Evolutionary conservation across 1,284 basidiomycete species (phyloP), one percentile per base, ranked within the genome.

Genomic region (Trametes sp.): DNA sequence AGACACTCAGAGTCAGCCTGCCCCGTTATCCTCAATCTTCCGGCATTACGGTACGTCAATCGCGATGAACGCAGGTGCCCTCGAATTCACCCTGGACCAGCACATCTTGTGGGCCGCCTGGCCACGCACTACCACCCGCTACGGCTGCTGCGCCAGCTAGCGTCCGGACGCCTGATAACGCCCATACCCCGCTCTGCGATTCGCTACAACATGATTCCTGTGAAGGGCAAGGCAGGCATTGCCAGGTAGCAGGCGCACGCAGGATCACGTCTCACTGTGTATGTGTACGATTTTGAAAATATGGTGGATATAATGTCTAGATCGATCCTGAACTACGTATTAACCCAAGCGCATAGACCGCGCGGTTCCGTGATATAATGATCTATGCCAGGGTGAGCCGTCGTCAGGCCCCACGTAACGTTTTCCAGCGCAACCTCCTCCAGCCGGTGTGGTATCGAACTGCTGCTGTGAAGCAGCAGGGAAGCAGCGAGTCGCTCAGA

Each of bases 171-270:
- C 19, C 51, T 62, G 8, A 57, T 73, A n/a, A 68, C 66, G 23
- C 67, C 67, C 1, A 73, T 73, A 29, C 65, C 70, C 1, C 68
- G 70, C 13, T 61, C 71, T 2, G 45, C 61, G 14, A 70, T 73
- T n/a, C 69, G 70, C 9, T 72, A 69, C 59, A 72, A 68, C 55
- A 72, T 72, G 70, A 67, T 72, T 13, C 64, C 68, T 13, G 38
- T 35, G n/a, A 53, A 44, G 23, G 23, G 38, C 38, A n/a, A n/a
- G 38, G n/a, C 38, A 19, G 38, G n/a, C n/a, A n/a, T n/a, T n/a
- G n/a, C n/a, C n/a, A n/a, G n/a, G n/a, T n/a, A n/a, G n/a, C n/a
- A n/a, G n/a, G n/a, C n/a, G n/a, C n/a, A n/a, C n/a, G n/a, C n/a
- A n/a, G n/a, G n/a, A n/a, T n/a, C n/a, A n/a, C n/a, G n/a, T n/a